Conservation (phyloP, 2,329 filamentous ascomycete species). For the Ophiocordyceps polyrhachis-furcata region DNA sequence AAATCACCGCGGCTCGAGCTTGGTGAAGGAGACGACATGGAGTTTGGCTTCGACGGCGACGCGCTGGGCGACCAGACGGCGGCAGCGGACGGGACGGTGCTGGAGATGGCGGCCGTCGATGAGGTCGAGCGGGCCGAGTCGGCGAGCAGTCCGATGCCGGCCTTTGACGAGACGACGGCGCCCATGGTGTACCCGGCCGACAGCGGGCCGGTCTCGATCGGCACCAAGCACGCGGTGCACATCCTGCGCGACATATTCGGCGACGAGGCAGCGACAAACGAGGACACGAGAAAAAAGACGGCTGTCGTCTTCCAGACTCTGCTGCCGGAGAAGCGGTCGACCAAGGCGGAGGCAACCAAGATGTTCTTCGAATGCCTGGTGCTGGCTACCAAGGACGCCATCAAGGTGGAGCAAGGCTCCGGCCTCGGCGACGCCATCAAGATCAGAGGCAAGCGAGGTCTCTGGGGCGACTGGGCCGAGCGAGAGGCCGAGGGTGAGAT, state of each 20-base stretch:
- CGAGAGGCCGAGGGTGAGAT: constrained; percentile 46
- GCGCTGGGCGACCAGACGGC: constrained; percentile 34
- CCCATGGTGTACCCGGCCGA: constrained; percentile 66
- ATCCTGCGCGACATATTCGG: constrained; percentile 81
- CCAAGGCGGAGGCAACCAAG: constrained; percentile 83
- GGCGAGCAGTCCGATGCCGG: constrained; percentile 30
- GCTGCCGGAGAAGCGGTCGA: constrained; percentile 63
- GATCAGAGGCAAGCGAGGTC: constrained; percentile 78
- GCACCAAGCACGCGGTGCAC: constrained; percentile 91
- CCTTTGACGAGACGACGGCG: constrained; percentile 62
- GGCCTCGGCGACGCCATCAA: constrained; percentile 63
- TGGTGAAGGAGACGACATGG: constrained; percentile 49
- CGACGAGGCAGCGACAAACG: constrained; percentile 45
- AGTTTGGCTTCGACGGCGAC: constrained; percentile 25
- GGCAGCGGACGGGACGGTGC: constrained; percentile 39
- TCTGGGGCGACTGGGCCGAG: constrained; percentile 96
- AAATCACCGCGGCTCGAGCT: constrained; percentile 55
- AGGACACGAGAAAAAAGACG: constrained; percentile 54
- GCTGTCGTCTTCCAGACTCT: constrained; percentile 82
- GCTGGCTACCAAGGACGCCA: constrained; percentile 89
- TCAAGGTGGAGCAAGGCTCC: constrained; percentile 80
- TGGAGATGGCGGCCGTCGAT: constrained; percentile 45
- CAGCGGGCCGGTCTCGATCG: constrained; percentile 69
- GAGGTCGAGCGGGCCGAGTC: constrained; percentile 28
- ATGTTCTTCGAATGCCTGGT: constrained; percentile 99